phyloP scores from a whole-genome alignment of 805 yeast species.

The Candida verbasci region DNA sequence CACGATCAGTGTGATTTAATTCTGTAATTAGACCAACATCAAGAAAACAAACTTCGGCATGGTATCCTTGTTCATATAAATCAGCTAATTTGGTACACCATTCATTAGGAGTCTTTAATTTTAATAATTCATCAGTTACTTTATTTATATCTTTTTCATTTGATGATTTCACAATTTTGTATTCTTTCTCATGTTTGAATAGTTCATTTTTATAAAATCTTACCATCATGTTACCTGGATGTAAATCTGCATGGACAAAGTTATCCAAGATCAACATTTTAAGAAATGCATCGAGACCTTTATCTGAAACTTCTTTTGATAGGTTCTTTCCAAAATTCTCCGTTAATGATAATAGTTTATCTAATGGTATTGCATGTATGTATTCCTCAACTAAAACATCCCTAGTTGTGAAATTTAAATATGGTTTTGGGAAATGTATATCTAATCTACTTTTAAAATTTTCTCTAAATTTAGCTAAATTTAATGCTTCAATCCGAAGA shows the following conservation, averaged over 20 bases:
- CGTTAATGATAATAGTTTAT: slow-evolving; percentile 52
- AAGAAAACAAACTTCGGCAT: slow-evolving; percentile 83
- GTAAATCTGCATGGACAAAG: slow-evolving; percentile 94
- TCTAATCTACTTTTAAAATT: slow-evolving; percentile 59
- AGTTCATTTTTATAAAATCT: slow-evolving; percentile 54
- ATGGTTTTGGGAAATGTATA: slow-evolving; percentile 79
- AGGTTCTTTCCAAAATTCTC: slow-evolving; percentile 45
- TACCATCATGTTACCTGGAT: slow-evolving; percentile 91
- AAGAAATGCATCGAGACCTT: slow-evolving; percentile 84
- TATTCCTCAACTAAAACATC: slow-evolving; percentile 82
- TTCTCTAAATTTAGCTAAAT: slow-evolving; percentile 64
- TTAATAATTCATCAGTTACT: slow-evolving; percentile 38
- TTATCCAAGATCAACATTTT: slow-evolving; percentile 91
- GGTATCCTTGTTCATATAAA: slow-evolving; percentile 55
- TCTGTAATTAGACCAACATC: slow-evolving; percentile 96
- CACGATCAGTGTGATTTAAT: slow-evolving; percentile 67
- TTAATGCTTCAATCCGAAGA: slow-evolving; percentile 82
- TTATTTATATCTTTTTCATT: slow-evolving; percentile 44
- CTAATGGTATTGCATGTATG: slow-evolving; percentile 80
- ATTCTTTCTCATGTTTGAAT: slow-evolving; percentile 39
- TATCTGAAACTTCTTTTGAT: slow-evolving; percentile 69
- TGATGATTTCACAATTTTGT: slow-evolving; percentile 37
- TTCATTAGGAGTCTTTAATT: slow-evolving; percentile 28
- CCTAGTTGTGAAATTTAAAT: slow-evolving; percentile 57
- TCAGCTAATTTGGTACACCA: slow-evolving; percentile 45